These are phyloP conservation scores for Triticum monococcum DNA, from an alignment of 176 grass and related monocot genomes.

Conservation along the genomic window DNA sequence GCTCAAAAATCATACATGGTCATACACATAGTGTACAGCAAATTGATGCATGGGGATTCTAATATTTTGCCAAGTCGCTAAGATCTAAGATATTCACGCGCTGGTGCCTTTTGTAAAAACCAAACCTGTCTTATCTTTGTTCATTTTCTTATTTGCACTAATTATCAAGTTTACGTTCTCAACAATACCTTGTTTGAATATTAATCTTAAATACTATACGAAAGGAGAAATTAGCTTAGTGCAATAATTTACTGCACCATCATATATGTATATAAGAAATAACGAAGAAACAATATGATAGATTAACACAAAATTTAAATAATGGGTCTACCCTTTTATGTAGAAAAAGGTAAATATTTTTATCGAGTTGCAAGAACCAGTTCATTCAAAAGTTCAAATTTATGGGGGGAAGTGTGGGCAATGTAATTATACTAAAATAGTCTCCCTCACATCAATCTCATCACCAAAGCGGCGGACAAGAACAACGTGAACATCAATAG, in stretches of 20 bases:
- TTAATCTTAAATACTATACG: neutral
- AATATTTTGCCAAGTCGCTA: neutral
- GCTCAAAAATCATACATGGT: conserved; percentile 3
- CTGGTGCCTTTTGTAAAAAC: conserved; percentile 8
- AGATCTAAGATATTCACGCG: neutral
- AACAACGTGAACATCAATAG: too few species aligned
- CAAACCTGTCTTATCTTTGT: neutral
- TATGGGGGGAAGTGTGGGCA: neutral
- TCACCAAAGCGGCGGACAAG: too few species aligned
- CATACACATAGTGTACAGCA: neutral
- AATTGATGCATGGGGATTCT: neutral
- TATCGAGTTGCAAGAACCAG: neutral
- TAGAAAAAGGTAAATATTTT: conserved; percentile 10
- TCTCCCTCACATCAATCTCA: too few species aligned
- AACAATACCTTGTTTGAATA: neutral
- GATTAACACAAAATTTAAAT: too few species aligned
- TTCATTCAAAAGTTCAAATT: neutral
- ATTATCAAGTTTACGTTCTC: neutral
- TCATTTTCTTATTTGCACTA: neutral
- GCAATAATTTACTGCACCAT: neutral
- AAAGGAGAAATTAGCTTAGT: neutral
- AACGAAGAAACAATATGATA: neutral
- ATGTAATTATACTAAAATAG: neutral
- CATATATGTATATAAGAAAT: neutral
- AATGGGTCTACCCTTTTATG: neutral